Base-by-base conservation (phyloP, 768 basidiomycete species). In the Kwoniella dejecticola region DNA sequence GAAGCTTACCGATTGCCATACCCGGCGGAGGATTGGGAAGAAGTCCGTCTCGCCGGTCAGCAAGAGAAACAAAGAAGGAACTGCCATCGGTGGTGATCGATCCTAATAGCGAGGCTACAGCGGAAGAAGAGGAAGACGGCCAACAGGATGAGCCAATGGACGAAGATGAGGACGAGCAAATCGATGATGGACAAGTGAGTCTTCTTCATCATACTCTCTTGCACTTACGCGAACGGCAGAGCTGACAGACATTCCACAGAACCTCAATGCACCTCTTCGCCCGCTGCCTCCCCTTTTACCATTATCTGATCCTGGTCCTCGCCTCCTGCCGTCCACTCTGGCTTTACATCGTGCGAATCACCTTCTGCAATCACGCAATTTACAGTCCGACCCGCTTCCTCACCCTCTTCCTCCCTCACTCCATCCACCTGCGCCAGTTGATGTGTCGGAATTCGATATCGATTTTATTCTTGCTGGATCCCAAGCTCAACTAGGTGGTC, bases 401-500 rank as follows among this genome's bases (percentile, higher is more conserved):
- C 76, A 77, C 67, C 77, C 77, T 10, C 47, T 79, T 24, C 77
- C 77, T 4, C 72, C 76, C 12, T 76, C 77, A 3, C 62, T 79
- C 0, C 77, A 79, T 52, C 76, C 76, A 24, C 77, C 77, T 26
- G 67, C 70, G 38, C 72, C 77, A 5, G 74, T 79, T 52, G 76
- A 76, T 52, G 55, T 79, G 6, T 63, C 77, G n/a, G 79, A 79
- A 44, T 79, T 80, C 58, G 80, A 80, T 64, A 74, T 80, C 41
- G 78, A 79, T 46, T 80, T 79, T 61, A 80, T 80, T 64, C 72
- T 80, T 12, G 71, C 77, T 30, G 79, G 76, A 1, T 74, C 74
- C 0, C 66, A 59, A 49, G 66, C 74, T 3, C 74, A 76, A 53
- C 57, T 76, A 6, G 74, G 71, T 40, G 63, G 67, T 12, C 62